These are phyloP conservation scores for Macrolepiota albuminosa DNA, from an alignment of 768 basidiomycete species.

Conservation along the genomic window DNA sequence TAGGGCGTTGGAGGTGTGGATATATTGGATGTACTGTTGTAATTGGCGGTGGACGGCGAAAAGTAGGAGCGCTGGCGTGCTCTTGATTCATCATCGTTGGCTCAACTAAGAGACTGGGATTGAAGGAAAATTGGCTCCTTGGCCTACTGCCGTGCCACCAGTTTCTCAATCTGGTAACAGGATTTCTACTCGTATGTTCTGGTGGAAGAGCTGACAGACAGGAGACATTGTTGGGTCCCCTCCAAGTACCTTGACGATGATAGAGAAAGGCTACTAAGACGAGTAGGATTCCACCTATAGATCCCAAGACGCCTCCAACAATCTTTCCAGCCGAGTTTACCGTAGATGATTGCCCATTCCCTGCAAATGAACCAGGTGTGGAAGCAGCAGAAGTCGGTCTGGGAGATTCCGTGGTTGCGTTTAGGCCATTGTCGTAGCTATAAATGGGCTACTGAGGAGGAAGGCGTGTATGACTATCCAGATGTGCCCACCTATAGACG, in stretches of 20 bases:
- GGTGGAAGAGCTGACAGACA: background rate
- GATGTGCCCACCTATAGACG: slow-evolving; percentile 31
- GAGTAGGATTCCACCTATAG: slow-evolving; percentile 20
- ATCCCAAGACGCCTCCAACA: slow-evolving; percentile 25
- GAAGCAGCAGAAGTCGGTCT: background rate
- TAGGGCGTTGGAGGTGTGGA: slow-evolving; percentile 8
- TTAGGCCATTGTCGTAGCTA: slow-evolving; percentile 13
- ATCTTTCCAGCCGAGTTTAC: slow-evolving; percentile 15
- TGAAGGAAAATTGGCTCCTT: slow-evolving; percentile 20
- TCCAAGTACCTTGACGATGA: slow-evolving; percentile 16
- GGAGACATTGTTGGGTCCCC: slow-evolving; percentile 1
- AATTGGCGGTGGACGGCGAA: slow-evolving; percentile 12
- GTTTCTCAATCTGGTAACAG: background rate
- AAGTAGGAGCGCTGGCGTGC: background rate
- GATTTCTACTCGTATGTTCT: background rate
- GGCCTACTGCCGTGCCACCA: slow-evolving; percentile 5
- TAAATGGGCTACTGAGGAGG: background rate
- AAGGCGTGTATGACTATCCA: background rate
- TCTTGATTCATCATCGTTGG: slow-evolving; percentile 7
- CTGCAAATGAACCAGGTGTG: background rate
- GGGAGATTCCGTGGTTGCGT: background rate
- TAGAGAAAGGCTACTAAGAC: slow-evolving; percentile 18
- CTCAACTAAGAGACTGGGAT: slow-evolving; percentile 24
- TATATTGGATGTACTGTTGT: slow-evolving; percentile 15
- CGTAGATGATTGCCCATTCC: background rate